Evolutionary conservation across 2,329 filamentous ascomycete species (phyloP).

Genomic region (Colletotrichum siamense): DNA sequence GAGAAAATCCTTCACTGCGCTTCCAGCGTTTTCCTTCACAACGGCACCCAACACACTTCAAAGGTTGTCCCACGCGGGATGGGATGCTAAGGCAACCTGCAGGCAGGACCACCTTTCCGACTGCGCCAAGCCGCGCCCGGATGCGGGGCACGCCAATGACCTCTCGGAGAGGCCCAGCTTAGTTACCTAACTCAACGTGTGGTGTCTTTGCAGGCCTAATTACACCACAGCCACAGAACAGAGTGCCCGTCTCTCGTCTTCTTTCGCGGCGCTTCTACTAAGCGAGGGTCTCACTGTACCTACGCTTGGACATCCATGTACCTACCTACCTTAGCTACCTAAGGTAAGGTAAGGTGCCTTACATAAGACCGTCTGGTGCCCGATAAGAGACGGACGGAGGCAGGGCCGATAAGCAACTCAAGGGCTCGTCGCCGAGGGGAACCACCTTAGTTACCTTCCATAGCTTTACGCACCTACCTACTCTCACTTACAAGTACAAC

Average conservation of each 20-base stretch:
- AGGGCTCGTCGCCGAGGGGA: neutral
- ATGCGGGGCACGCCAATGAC: neutral
- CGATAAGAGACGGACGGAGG: neutral
- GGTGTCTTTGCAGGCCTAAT: too few relatives aligned
- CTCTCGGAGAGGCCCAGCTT: neutral
- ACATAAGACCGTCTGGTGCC: neutral
- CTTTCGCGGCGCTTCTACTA: neutral
- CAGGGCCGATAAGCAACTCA: neutral
- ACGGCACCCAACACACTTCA: neutral
- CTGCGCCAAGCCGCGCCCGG: neutral
- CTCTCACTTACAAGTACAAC: neutral
- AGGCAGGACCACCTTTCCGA: neutral
- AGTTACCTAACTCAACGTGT: neutral
- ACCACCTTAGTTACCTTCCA: neutral
- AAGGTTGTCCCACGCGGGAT: neutral
- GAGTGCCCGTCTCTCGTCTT: neutral
- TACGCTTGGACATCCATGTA: neutral
- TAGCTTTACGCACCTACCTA: neutral
- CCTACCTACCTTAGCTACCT: neutral
- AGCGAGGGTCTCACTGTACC: neutral
- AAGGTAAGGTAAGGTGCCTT: neutral
- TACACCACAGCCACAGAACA: neutral
- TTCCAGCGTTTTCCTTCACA: constrained; percentile 14
- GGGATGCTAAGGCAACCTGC: neutral
- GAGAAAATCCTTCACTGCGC: constrained; percentile 1